A percentile compares a stretch with the other conserved stretches of the same genome.
Evolutionary conservation across 2,329 filamentous ascomycete genomes (phyloP).

Genomic region (Stagonosporopsis tanaceti): DNA sequence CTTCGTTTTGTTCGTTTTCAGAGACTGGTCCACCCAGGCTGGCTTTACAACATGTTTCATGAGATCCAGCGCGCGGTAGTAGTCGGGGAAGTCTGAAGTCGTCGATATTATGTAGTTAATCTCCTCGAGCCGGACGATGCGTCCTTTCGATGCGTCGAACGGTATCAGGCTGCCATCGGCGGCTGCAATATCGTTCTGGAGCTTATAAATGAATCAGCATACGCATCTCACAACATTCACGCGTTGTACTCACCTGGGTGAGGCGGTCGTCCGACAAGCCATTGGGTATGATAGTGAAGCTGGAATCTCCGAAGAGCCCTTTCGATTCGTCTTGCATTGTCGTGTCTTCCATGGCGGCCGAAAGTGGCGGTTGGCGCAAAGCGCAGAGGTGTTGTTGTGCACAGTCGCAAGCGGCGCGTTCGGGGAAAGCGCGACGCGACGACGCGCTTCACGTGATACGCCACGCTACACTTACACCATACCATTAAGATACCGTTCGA

Average conservation of each 20-base stretch:
- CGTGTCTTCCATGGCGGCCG: conserved; percentile 42
- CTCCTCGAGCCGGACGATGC: conserved; percentile 52
- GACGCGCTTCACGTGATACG: conserved; percentile 12
- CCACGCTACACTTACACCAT: not conserved
- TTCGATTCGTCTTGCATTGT: conserved; percentile 41
- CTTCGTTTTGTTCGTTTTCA: conserved; percentile 73
- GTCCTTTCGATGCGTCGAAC: conserved; percentile 49
- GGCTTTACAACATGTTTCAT: conserved; percentile 87
- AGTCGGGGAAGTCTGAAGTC: conserved; percentile 92
- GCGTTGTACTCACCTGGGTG: conserved; percentile 39
- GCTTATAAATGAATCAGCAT: conserved; percentile 48
- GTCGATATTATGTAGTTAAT: conserved; percentile 74
- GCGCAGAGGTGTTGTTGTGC: conserved; percentile 13
- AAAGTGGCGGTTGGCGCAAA: conserved; percentile 4
- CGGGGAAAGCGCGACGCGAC: conserved; percentile 14
- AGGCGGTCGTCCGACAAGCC: conserved; percentile 42
- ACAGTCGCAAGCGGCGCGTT: conserved; percentile 9
- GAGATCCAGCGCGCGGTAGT: conserved; percentile 73
- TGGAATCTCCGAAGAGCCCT: conserved; percentile 50
- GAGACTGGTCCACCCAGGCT: conserved; percentile 77
- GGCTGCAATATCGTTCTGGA: conserved; percentile 56
- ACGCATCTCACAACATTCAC: conserved; percentile 5
- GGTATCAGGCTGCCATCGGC: conserved; percentile 59
- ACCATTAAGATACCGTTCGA: not conserved
- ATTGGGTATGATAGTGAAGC: conserved; percentile 56